Evolutionary conservation across 352 stramenopile species (phyloP), one percentile per base, ranked within the genome.

Genomic region (Phytophthora palmivora): DNA sequence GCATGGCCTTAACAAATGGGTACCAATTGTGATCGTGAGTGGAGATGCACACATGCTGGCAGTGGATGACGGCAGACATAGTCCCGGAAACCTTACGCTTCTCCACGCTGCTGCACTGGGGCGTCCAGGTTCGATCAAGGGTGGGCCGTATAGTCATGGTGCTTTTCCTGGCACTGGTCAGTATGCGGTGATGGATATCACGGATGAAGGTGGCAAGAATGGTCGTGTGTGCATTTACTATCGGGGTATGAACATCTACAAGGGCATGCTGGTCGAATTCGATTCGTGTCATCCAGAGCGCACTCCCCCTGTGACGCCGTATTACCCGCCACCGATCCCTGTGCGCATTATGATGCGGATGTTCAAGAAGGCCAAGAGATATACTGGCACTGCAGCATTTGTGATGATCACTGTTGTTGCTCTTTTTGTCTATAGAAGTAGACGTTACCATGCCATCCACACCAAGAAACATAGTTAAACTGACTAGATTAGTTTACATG

Each of bases 1-100:
- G 1, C 77, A 92, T 32, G 79, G 66, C 5, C 65, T 93, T 3
- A 89, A 89, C 59, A 78, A 76, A 32, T 87, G 70, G 68, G 84
- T 90, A 21, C 82, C 79, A 2, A 79, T 97, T 39, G 72, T 97
- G 11, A 89, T 96, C 45, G 67, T 95, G 12, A 92, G 82, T 45
- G 89, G 89, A 16, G 89, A 97, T 49, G 89, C 89, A 30, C 89
- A 97, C 58, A 97, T 97, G 89, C 69, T 97, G 10, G 89, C 88
- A 9, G 75, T 95, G 14, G 89, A 97, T 32, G 87, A 96, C 37
- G 89, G 89, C 7, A 64, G 57, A 10, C 52, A 95, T 67, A 90
- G 73, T 26, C 82, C 84, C 0, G 89, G 87, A 2, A 89, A 93
- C 42, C 64, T 97, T 19, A 85, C 78, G 10, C 61, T 88, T 7